phyloP scores from a whole-genome alignment of 75 land plant genomes.

The Picea glauca region DNA sequence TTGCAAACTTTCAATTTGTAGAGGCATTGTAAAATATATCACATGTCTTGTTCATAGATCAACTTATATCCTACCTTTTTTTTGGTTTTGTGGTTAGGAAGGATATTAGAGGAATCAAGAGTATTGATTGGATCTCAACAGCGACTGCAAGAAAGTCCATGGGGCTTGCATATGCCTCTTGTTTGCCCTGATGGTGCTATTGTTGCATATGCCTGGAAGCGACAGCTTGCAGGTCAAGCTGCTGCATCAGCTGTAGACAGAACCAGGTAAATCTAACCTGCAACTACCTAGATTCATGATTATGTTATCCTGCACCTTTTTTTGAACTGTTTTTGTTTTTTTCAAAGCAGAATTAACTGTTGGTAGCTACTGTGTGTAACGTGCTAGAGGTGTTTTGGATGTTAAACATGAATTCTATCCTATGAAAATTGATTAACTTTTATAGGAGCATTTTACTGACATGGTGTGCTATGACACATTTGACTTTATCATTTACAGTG shows the following conservation, averaged over 20 bases:
- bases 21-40: no score
- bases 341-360: background rate
- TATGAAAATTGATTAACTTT: background rate
- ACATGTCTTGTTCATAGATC: background rate
- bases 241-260: slow-evolving; percentile 97
- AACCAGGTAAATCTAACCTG: slow-evolving; percentile 54
- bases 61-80: background rate
- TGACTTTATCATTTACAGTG: background rate
- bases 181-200: slow-evolving; percentile 97
- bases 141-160: slow-evolving; percentile 65
- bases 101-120: slow-evolving; percentile 79
- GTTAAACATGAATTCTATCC: background rate
- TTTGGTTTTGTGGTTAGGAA: slow-evolving; percentile 40
- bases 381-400: background rate
- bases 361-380: background rate
- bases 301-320: background rate
- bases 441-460: background rate
- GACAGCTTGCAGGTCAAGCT: slow-evolving; percentile 99
- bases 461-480: background rate
- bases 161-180: slow-evolving; percentile 93
- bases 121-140: slow-evolving; percentile 81
- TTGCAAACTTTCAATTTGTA: no score
- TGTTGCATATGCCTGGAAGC: slow-evolving; percentile 99
- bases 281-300: background rate
- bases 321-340: background rate